Evolutionary conservation across 192 early-diverging fungal species (phyloP).

Genomic region (Phlyctochytrium arcticum): DNA sequence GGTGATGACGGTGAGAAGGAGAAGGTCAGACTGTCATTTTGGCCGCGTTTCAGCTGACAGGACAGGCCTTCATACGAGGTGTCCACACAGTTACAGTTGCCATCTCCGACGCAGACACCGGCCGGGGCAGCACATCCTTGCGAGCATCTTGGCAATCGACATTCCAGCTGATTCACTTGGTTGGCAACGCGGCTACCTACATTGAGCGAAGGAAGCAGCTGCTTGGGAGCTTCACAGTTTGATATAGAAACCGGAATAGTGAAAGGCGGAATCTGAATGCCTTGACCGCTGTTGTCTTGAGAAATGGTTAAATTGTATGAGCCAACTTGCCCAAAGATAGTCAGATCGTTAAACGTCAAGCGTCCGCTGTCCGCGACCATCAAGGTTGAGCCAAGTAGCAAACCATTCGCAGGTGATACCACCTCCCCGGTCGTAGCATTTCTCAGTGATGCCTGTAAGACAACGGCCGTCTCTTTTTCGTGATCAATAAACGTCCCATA

Average conservation of each 20-base stretch:
- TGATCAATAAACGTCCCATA: not conserved
- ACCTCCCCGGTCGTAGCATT: too few relatives aligned
- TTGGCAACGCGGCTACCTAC: not conserved
- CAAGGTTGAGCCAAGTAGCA: not conserved
- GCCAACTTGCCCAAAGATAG: too few relatives aligned
- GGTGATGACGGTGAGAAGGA: too few relatives aligned
- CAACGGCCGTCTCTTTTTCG: not conserved
- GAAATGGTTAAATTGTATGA: too few relatives aligned
- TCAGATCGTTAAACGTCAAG: too few relatives aligned
- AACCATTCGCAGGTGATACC: not conserved
- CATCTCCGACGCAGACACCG: slow-evolving; percentile 19
- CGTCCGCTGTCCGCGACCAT: not conserved
- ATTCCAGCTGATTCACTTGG: not conserved
- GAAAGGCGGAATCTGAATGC: not conserved
- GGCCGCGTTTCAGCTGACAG: slow-evolving; percentile 4
- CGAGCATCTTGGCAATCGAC: not conserved
- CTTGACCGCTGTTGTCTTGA: too few relatives aligned
- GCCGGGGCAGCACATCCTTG: slow-evolving; percentile 4
- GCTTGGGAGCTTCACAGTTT: not conserved
- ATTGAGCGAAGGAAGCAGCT: not conserved
- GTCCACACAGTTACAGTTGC: slow-evolving; percentile 21
- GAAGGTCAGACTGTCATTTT: slow-evolving; percentile 17
- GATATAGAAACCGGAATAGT: not conserved
- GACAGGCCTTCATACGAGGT: slow-evolving; percentile 12
- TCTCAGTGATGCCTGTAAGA: not conserved